Base-by-base conservation (phyloP, 345 rosid genomes). In the Hypericum perforatum region DNA sequence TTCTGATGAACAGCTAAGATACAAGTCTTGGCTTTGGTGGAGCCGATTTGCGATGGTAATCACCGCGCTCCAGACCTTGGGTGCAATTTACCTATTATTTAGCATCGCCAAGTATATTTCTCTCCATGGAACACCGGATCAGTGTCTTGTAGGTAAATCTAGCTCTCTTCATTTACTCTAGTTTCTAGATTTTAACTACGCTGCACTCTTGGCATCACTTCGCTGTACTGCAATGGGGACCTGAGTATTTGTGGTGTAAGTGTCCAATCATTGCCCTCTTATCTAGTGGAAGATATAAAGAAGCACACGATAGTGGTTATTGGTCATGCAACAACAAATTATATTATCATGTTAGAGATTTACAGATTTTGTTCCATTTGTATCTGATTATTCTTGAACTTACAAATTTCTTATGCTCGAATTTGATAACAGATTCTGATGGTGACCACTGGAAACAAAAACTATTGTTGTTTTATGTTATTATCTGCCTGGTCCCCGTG, bases 1-100 rank as follows among this genome's bases (percentile, higher is more conserved):
- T 46, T 12, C 32, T 65, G 32, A 22, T 4, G 58, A 42, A 44
- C 83, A 89, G 95, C 56, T 74, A 45, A 82, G 77, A 73, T 91
- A 91, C 70, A 78, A 70, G 73, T 75, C 72, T 15, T 91, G 95
- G 98, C 79, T 82, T 41, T 65, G 95, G 81, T 87, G 96, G 92
- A 72, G 82, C 43, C 73, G 95, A 15, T 74, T 82, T 38, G 74
- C 82, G 3, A 64, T 73, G 63, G 67, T 74, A 63, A 61, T 91
- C 54, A 74, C 92, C 16, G 42, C 78, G 29, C 56, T 84, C 74
- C 98, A 91, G 64, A 62, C 79, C 54, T 11, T 70, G 53, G 71
- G 78, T 60, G 92, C 92, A 50, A 57, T 75, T 60, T 87, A 79
- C 66, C 88, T 87, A 54, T 43, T 79, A 63, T 64, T 71, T 65